Base-by-base conservation (phyloP, 805 yeast genomes). In the Candida maris region DNA sequence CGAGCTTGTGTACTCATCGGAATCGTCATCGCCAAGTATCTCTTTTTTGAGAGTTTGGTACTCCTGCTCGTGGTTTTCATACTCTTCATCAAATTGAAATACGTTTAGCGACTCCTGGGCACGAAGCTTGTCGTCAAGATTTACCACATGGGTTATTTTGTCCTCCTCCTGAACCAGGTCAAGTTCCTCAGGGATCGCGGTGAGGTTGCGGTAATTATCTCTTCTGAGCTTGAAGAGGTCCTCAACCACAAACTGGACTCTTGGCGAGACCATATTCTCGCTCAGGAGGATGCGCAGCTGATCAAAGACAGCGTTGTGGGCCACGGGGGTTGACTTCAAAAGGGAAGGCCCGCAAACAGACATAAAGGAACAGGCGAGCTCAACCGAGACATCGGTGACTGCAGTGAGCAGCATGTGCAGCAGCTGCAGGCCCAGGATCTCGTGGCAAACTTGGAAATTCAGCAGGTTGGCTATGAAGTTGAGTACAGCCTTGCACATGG, bases 91-190 rank as follows among this genome's bases (percentile, higher is more conserved):
- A 48, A 54, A 68, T 17, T 57, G 53, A 49, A 80, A 83, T 9
- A 37, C 38, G 32, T 79, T 74, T 28, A 82, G 51, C 4, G 58
- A 47, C 32, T 70, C 74, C 18, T 68, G 65, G 2, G 72, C 65
- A 27, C 70, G 63, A 14, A 77, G 52, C 22, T 64, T 59, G 32
- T 73, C 84, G 35, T 75, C 79, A 20, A 84, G 57, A 17, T 70
- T 71, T 4, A 82, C 48, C 33, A 68, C 59, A 51, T 83, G 88
- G 0, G 77, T 67, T 5, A 70, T 60, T 38, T 68, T 70, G 40
- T 81, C 88, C 0, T 77, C 81, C 14, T 75, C 81, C 20, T 77
- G 83, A 1, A 81, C 81, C 32, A 76, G 54, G 56, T 81, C 88
- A 18, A 81, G 61, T 3, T 62, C 76, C 14, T 64, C 61, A 4